Percentiles rank a stretch among this genome's conserved stretches.
Evolutionary conservation across 495 filamentous ascomycete genomes (phyloP).

Genomic region (Penicillium canariense): DNA sequence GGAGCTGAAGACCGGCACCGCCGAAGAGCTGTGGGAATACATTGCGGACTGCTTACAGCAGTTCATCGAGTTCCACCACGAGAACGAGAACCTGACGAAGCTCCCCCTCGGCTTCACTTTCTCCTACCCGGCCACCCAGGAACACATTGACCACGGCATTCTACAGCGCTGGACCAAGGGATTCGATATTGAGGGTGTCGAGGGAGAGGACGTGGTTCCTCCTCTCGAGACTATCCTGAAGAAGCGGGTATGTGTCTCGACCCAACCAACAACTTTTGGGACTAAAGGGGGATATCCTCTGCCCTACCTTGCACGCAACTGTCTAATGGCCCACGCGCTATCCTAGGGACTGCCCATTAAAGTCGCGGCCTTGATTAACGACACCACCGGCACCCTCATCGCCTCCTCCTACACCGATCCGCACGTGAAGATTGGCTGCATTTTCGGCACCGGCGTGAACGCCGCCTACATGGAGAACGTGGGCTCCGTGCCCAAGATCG

Average conservation of each 20-base stretch:
- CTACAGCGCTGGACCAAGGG: constrained; percentile 99
- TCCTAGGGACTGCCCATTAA: constrained; percentile 83
- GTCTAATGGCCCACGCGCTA: neutral
- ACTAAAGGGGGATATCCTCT: no score
- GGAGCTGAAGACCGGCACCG: constrained; percentile 85
- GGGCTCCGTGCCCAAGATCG: constrained; percentile 90
- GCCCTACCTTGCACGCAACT: no score
- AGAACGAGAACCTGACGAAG: constrained; percentile 55
- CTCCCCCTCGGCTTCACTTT: constrained; percentile 96
- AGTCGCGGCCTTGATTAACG: constrained; percentile 90
- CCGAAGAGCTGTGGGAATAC: constrained; percentile 95
- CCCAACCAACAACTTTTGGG: no score
- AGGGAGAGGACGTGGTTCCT: constrained; percentile 92
- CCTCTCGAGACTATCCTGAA: constrained; percentile 82
- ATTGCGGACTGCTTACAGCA: constrained; percentile 96
- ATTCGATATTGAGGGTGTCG: constrained; percentile 95
- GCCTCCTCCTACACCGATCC: constrained; percentile 93
- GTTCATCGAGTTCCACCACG: constrained; percentile 91
- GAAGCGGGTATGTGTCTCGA: constrained; percentile 60
- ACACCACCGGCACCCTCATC: constrained; percentile 98
- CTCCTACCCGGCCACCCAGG: constrained; percentile 94
- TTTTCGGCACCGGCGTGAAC: constrained; percentile 98
- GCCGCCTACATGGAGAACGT: constrained; percentile 96
- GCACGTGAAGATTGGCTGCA: constrained; percentile 91
- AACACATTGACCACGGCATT: constrained; percentile 94